phyloP scores from a whole-genome alignment of 208 protist species.

The Wallacemonas sp. region DNA sequence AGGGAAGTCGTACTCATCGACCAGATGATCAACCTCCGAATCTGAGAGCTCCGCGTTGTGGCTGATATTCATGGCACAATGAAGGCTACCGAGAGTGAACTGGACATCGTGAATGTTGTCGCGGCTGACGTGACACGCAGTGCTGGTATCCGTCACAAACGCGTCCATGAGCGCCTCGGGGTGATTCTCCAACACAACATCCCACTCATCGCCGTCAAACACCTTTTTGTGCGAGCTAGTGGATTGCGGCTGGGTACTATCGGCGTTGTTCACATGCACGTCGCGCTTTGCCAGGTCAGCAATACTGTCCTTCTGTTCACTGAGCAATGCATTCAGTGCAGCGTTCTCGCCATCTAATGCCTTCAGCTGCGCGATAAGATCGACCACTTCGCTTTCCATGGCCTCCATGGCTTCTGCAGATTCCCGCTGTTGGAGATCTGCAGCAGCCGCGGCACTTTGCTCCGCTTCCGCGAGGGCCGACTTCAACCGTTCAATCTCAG shows the following conservation, averaged over 20 bases:
- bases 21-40: constrained; percentile 23
- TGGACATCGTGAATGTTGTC: constrained; percentile 30
- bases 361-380: constrained; percentile 30
- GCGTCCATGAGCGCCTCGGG: constrained; percentile 32
- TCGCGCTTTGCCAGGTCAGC: constrained; percentile 24
- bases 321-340: background rate
- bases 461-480: background rate
- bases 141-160: constrained; percentile 32
- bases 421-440: background rate
- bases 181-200: constrained; percentile 24
- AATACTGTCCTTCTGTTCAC: constrained; percentile 11
- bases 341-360: constrained; percentile 20
- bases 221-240: constrained; percentile 39
- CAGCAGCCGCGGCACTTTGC: background rate
- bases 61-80: constrained; percentile 22
- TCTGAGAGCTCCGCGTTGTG: constrained; percentile 42
- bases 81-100: constrained; percentile 38
- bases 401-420: constrained; percentile 9
- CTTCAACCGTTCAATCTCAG: background rate
- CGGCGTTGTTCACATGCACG: constrained; percentile 20
- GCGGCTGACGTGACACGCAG: constrained; percentile 36
- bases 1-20: constrained; percentile 47
- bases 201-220: constrained; percentile 42
- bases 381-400: constrained; percentile 19
- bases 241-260: constrained; percentile 19